These are phyloP conservation scores for Articulospora tetracladia DNA, from an alignment of 495 filamentous ascomycete species.

Conservation along the genomic window DNA sequence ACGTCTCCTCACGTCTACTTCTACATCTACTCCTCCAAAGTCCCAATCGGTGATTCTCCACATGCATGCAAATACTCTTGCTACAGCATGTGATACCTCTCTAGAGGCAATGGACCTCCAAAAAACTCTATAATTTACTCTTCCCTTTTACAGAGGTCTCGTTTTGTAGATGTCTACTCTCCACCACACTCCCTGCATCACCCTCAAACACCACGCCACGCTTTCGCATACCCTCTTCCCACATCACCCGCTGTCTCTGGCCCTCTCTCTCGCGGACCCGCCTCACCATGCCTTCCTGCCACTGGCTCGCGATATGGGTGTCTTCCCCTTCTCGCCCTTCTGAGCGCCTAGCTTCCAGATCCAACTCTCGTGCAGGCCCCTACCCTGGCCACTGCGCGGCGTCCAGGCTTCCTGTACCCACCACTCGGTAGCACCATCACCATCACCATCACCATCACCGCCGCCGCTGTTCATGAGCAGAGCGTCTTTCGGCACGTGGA, in stretches of 20 bases:
- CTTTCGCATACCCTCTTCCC: conserved; percentile 5
- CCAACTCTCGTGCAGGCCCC: conserved; percentile 57
- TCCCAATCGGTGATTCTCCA: no score
- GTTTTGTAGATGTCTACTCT: not conserved
- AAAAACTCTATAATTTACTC: no score
- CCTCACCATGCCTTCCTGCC: conserved; percentile 54
- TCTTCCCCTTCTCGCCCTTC: conserved; percentile 31
- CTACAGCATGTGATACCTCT: no score
- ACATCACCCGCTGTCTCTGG: conserved; percentile 4
- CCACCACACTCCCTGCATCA: not conserved
- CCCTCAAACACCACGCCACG: not conserved
- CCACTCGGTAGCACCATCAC: no score
- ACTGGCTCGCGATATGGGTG: conserved; percentile 56
- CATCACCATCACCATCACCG: no score
- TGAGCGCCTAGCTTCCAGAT: conserved; percentile 50
- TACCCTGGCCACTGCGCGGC: conserved; percentile 49
- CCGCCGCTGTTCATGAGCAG: conserved; percentile 13
- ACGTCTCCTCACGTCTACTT: no score
- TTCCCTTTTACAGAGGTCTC: not conserved
- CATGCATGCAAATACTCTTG: no score
- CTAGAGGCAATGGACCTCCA: no score
- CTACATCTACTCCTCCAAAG: no score
- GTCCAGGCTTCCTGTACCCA: conserved; percentile 66
- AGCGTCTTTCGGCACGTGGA: conserved; percentile 46
- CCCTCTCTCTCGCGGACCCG: conserved; percentile 3